Evolutionary conservation across 306 rosid species (phyloP).

Genomic region (Gleditsia sinensis): DNA sequence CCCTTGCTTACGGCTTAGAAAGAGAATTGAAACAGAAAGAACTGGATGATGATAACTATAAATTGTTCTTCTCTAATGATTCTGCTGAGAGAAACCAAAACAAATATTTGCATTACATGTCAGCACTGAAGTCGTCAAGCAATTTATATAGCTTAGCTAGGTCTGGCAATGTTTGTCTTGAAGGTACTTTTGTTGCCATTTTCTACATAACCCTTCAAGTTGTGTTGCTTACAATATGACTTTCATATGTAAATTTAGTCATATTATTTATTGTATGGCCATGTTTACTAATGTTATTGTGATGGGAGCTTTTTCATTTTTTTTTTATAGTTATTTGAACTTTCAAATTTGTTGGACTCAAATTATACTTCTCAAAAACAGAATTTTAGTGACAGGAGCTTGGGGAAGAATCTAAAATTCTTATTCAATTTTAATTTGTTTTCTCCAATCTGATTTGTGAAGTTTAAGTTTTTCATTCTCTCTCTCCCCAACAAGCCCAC

Average conservation of each 20-base stretch:
- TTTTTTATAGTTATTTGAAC: constrained; percentile 1
- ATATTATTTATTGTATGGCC: background rate
- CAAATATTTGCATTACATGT: constrained; percentile 69
- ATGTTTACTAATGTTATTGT: constrained; percentile 24
- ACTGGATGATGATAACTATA: constrained; percentile 56
- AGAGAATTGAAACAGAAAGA: constrained; percentile 77
- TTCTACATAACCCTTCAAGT: constrained; percentile 19
- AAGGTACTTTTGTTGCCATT: constrained; percentile 60
- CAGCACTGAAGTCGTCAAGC: constrained; percentile 77
- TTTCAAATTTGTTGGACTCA: constrained; percentile 5
- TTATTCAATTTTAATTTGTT: constrained; percentile 18
- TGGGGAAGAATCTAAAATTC: constrained; percentile 19
- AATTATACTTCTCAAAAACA: background rate
- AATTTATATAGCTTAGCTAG: constrained; percentile 64
- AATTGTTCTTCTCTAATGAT: constrained; percentile 53
- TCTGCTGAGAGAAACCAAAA: constrained; percentile 47
- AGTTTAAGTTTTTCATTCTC: constrained; percentile 20
- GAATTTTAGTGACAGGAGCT: background rate
- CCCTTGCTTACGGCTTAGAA: constrained; percentile 93
- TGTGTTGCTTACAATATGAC: constrained; percentile 17
- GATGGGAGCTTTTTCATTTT: constrained; percentile 20
- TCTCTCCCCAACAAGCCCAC: background rate
- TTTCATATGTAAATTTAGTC: background rate
- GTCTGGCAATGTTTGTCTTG: constrained; percentile 86
- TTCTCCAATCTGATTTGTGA: constrained; percentile 15